Base-by-base conservation (phyloP, 495 filamentous ascomycete genomes). In the Staphylotrichum longicolle region DNA sequence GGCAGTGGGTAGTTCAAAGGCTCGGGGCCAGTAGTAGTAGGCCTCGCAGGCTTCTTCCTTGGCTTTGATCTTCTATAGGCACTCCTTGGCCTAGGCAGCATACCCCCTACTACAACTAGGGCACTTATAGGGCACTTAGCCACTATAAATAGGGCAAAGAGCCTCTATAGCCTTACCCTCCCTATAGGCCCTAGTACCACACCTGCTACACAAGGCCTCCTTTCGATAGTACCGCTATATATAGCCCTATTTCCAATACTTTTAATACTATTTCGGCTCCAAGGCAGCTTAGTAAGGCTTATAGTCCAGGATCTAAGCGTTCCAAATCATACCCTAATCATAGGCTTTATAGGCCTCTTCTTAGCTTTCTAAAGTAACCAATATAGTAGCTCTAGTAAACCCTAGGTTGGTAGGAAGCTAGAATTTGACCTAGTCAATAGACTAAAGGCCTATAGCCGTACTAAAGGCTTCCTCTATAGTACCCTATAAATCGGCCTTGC, bases 221-320 rank as follows among this genome's bases (percentile, higher is more conserved):
- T 6, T 6, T 34, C 42, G 7, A 20, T 15, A 57, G 20, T 57
- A 14, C 1, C 15, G 15, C 32, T 57, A n/a, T n/a, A 9, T 48
- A 20, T 57, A 7, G 30, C 54, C 42, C 42, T n/a, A 47, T 57
- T 57, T 57, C 54, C 27, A 57, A 15, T 9, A 57, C 14, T 57
- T 57, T 12, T 32, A 57, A 30, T n/a, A 57, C 54, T 57, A 8
- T 7, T 9, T 11, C 2, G 46, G 27, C 1, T 42, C 47, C 10
- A 57, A n/a, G 6, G 54, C 4, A 37, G 54, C 41, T 41, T n/a
- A 57, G 42, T 46, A 57, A 7, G 42, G 54, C 41, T 57, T 9
- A 30, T 30, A 57, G 54, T 57, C 54, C 3, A 57, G 42, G n/a
- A 57, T 8, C 54, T 57, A n/a, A 41, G 54, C 54, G 20, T 20